phyloP scores from a whole-genome alignment of 2,329 filamentous ascomycete species.

The Pezicula carpinea region DNA sequence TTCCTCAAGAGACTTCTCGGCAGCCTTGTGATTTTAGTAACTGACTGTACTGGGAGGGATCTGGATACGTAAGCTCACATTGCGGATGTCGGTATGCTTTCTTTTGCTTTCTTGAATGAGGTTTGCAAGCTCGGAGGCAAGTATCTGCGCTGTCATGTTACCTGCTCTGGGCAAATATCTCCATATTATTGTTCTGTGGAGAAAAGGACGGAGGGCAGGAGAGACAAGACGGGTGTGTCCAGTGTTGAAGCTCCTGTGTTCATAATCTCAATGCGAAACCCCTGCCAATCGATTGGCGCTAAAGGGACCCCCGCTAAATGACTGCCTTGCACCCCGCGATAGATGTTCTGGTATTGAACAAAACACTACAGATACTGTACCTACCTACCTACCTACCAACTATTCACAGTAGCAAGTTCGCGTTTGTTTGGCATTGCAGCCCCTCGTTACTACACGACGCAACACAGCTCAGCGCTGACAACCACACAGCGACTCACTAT shows the following conservation, averaged over 20 bases:
- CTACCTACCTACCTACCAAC: neutral
- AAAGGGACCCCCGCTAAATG: too few relatives aligned
- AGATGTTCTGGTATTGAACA: too few relatives aligned
- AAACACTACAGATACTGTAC: too few relatives aligned
- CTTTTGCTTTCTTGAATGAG: constrained; percentile 94
- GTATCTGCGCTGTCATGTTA: constrained; percentile 82
- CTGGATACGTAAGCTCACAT: constrained; percentile 45
- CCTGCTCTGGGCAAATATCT: constrained; percentile 4
- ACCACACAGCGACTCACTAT: constrained; percentile 15
- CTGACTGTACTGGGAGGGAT: constrained; percentile 1
- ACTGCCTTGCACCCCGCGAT: too few relatives aligned
- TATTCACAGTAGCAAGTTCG: neutral
- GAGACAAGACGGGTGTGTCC: neutral
- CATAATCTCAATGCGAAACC: too few relatives aligned
- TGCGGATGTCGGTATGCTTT: constrained; percentile 85
- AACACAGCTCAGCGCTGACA: too few relatives aligned
- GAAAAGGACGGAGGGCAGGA: neutral
- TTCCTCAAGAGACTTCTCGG: constrained; percentile 89
- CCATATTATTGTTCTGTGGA: neutral
- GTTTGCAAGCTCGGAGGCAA: constrained; percentile 82
- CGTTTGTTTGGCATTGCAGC: neutral
- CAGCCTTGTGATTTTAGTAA: constrained; percentile 53
- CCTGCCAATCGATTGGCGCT: too few relatives aligned
- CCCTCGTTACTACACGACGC: neutral
- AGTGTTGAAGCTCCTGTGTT: too few relatives aligned